Evolutionary conservation across 116 monocot genomes (phyloP), one percentile per base, ranked within the genome.

Genomic region (Iris pallida): DNA sequence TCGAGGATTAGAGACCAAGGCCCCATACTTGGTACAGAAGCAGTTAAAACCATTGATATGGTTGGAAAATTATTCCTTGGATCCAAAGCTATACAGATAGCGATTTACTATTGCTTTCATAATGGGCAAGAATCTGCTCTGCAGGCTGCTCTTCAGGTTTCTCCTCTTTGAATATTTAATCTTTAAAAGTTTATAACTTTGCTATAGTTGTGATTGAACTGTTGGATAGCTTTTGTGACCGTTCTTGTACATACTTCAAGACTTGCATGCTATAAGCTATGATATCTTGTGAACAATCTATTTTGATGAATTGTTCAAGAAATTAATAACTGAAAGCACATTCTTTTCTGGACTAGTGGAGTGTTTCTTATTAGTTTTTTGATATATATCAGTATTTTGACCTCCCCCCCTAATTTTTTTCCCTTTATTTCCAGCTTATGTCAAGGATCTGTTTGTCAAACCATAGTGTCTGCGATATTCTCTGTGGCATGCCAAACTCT

Each of bases 51-150:
- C 11, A 76, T 88, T 68, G 69, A 79, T 18, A 61, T 63, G 63
- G 54, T 93, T 78, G 77, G 75, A 5, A 88, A 83, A 55, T 71
- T 55, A 19, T 86, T 93, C 45, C 54, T 88, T 51, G 83, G 79
- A 71, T 98, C 90, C 17, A 88, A 79, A 75, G 63, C 72, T 11
- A 61, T 98, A 61, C 98, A 98, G 73, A 55, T 83, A 74, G 85
- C 92, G 8, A 56, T 98, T 58, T 90, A 86, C 68, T 80, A 84
- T 55, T 98, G 98, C 68, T 78, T 98, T 74, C 92, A 85, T 71
- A 92, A 92, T 82, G 98, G 98, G 45, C 75, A 88, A 55, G 98
- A 98, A 75, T 92, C 98, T 45, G 83, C 90, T 57, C 68, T 98
- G 0, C 71, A 78, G 86, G 93, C 98, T 66, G 72, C 78, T 64